Evolutionary conservation across 768 basidiomycete genomes (phyloP), one percentile per base, ranked within the genome.

Genomic region (Boletus patriciae): DNA sequence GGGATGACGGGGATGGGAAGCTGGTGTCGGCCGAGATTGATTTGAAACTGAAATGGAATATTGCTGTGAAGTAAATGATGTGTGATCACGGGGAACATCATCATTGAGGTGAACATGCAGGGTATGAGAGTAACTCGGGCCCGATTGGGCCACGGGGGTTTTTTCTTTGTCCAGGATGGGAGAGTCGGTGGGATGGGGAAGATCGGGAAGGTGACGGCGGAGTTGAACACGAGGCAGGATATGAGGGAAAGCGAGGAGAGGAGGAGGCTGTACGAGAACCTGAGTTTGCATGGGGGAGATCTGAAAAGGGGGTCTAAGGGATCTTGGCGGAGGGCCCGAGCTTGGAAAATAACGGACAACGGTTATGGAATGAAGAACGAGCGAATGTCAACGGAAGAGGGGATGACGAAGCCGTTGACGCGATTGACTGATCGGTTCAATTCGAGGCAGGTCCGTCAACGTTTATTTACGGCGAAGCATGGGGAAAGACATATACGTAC

Each of bases 151-250:
- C 23, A 68, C 65, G 50, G 67, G 46, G 16, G 55, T 45, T 4
- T 46, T 61, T 50, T 74, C 67, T 62, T 76, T 73, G 67, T 78
- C 78, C 67, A 75, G 62, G 51, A 69, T 70, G 59, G 64, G 66
- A 18, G 69, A 60, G 29, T 66, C 53, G 8, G 68, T 59, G 36
- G 70, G 61, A 25, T 55, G 61, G 36, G 66, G 54, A n/a, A 69
- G 58, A 53, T 70, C 61, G 57, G 65, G 25, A 60, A 70, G 65
- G 62, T 58, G 36, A 38, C 49, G 48, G 16, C 34, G 46, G 13
- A 60, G 25, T 36, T 36, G 34, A 8, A 49, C 57, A 27, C 66
- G 61, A 31, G 65, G 66, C n/a, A 50, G 43, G 23, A 46, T 13
- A n/a, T 55, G 13, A 16, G 50, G 44, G 29, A 45, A 47, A 27